Base-by-base conservation (phyloP, 2,329 filamentous ascomycete species). In the Dothiorella sarmentorum region DNA sequence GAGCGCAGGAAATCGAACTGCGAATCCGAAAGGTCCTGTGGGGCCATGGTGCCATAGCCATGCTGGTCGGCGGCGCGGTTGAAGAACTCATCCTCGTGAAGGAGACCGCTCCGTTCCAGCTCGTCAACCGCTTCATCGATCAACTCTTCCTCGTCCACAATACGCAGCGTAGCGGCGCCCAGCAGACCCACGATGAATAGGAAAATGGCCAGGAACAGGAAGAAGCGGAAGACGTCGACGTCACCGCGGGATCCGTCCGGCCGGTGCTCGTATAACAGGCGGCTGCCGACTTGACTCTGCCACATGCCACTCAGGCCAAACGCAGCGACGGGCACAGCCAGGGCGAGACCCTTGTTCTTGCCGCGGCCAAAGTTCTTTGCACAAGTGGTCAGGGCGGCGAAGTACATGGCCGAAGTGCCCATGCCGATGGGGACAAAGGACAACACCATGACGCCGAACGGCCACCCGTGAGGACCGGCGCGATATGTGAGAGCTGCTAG, bases 291-390 rank as follows among this genome's bases (percentile, higher is more conserved):
- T 76, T 97, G 93, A 67, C 91, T 95, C 75, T 94, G 82, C 89
- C 94, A 96, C 88, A 99, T 93, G 47, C 92, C 91, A 69, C 92
- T 96, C 59, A 99, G 74, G 0, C 94, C 94, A 71, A 97, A 96
- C 6, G 90, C 88, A 0, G 94, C 91, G 71, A 97, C 97, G 1
- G 94, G 94, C 61, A 90, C 81, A 1, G 93, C 92, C 58, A 99
- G 80, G 61, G 95, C 93, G 52, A 99, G 77, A 0, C 94, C 94
- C 67, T 93, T 88, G 68, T 95, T 87, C 68, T 87, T 89, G 3
- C 91, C 91, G 61, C 88, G 86, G 49, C 92, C 92, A 75, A 97
- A 99, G 76, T 97, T 99, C 84, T 99, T 99, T 33, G 94, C 94
- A 69, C 91, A 96, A 0, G 93, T 96, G 6, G 93, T 93, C n/a